Conservation (phyloP, 495 filamentous ascomycete species). For the Hyaloscypha finlandica region DNA sequence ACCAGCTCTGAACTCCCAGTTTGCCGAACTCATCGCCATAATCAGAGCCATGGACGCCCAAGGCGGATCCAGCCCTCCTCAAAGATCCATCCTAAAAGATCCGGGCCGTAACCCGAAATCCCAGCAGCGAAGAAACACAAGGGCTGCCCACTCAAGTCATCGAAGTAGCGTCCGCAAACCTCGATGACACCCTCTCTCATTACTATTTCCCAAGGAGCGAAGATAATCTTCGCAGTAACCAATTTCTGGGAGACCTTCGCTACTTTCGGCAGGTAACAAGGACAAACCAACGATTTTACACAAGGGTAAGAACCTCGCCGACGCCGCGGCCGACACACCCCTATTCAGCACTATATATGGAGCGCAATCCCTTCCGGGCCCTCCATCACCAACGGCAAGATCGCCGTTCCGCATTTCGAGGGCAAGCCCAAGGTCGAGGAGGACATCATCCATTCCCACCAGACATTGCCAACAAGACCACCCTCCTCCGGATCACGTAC, state of each 20-base stretch:
- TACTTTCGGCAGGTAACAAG: constrained; percentile 7
- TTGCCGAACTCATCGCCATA: neutral
- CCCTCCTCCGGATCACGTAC: constrained; percentile 41
- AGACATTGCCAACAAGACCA: constrained; percentile 37
- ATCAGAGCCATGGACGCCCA: constrained; percentile 48
- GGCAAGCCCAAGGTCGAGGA: constrained; percentile 39
- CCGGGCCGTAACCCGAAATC: constrained; percentile 47
- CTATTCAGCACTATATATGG: constrained; percentile 50
- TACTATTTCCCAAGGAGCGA: constrained; percentile 28
- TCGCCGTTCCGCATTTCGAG: constrained; percentile 43
- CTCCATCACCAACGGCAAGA: constrained; percentile 35
- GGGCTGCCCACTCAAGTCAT: constrained; percentile 39
- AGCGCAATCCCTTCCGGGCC: constrained; percentile 42
- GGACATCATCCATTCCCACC: constrained; percentile 37
- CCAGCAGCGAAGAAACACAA: constrained; percentile 37
- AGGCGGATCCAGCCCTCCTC: constrained; percentile 40
- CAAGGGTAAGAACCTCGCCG: constrained; percentile 47
- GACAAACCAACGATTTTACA: constrained; percentile 33
- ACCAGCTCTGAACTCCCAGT: neutral
- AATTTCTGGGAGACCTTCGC: constrained; percentile 34
- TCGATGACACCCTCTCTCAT: constrained; percentile 27
- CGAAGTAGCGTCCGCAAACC: constrained; percentile 35
- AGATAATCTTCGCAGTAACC: constrained; percentile 31
- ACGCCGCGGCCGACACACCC: constrained; percentile 41
- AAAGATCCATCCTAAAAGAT: constrained; percentile 37